phyloP scores from a whole-genome alignment of 257 asterid species.

The Eustoma russellianum region DNA sequence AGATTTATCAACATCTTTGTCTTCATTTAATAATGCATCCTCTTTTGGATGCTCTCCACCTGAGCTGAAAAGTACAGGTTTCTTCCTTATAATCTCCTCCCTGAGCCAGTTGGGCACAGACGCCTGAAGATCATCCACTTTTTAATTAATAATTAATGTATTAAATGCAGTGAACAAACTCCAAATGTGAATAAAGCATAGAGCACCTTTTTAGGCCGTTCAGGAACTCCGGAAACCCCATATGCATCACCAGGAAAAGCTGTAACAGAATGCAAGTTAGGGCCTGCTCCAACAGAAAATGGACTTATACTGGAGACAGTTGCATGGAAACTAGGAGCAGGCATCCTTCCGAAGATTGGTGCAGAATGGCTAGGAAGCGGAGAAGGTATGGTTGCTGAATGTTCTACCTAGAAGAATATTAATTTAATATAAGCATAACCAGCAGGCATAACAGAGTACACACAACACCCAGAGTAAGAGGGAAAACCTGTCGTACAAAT shows the following conservation, averaged over 20 bases:
- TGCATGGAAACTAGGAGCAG: slow-evolving; percentile 63
- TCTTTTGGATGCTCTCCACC: slow-evolving; percentile 32
- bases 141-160: slow-evolving; percentile 4
- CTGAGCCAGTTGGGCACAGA: slow-evolving; percentile 97
- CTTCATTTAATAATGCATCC: slow-evolving; percentile 55
- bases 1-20: slow-evolving; percentile 45
- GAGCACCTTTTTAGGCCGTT: slow-evolving; percentile 86
- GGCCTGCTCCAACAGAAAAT: slow-evolving; percentile 60
- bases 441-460: slow-evolving; percentile 4
- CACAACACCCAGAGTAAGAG: slow-evolving; percentile 11
- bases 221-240: slow-evolving; percentile 44
- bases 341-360: slow-evolving; percentile 44
- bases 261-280: slow-evolving; percentile 40
- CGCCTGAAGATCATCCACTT: slow-evolving; percentile 44
- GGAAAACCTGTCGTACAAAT: slow-evolving; percentile 55
- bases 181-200: background rate
- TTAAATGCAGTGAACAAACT: slow-evolving; percentile 6
- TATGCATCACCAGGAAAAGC: slow-evolving; percentile 63
- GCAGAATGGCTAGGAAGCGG: slow-evolving; percentile 56
- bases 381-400: slow-evolving; percentile 45
- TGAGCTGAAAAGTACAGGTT: slow-evolving; percentile 65
- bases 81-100: slow-evolving; percentile 90
- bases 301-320: slow-evolving; percentile 42
- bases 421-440: slow-evolving; percentile 13
- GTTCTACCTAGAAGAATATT: slow-evolving; percentile 47